A percentile compares a stretch with the other conserved stretches of the same genome.
phyloP scores from a whole-genome alignment of 495 filamentous ascomycete genomes.

The Penicillium bialowiezense region DNA sequence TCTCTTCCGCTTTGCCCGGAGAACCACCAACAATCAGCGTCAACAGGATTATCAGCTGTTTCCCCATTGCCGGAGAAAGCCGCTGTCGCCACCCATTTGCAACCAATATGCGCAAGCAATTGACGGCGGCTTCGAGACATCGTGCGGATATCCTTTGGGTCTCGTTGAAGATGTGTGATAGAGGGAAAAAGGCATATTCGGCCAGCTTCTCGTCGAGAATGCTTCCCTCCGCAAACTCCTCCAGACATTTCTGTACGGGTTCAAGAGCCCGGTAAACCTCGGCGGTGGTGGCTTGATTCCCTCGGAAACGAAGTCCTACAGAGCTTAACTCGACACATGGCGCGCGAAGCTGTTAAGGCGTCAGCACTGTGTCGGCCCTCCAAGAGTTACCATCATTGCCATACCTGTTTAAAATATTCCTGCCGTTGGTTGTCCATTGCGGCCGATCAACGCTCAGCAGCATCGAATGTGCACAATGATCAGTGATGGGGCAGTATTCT shows the following conservation, averaged over 20 bases:
- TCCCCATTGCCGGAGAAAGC: conserved; percentile 66
- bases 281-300: conserved; percentile 47
- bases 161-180: conserved; percentile 80
- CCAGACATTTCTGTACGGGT: conserved; percentile 51
- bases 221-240: conserved; percentile 46
- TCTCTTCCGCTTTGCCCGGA: conserved; percentile 44
- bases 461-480: not conserved
- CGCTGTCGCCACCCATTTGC: conserved; percentile 70
- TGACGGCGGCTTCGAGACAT: conserved; percentile 70
- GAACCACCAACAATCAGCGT: conserved; percentile 76
- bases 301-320: conserved; percentile 58
- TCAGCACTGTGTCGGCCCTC: conserved; percentile 10
- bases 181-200: conserved; percentile 91
- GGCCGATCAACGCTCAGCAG: not conserved
- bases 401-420: conserved; percentile 42
- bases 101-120: conserved; percentile 69
- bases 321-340: conserved; percentile 78
- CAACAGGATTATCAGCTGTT: conserved; percentile 81
- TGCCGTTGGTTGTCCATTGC: conserved; percentile 39
- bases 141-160: conserved; percentile 68
- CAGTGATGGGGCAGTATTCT: conserved; percentile 7
- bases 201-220: conserved; percentile 77
- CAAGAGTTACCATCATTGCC: not conserved
- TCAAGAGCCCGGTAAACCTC: conserved; percentile 56
- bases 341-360: conserved; percentile 58